Conservation (phyloP, 116 monocot genomes). For the Cymodocea nodosa region DNA sequence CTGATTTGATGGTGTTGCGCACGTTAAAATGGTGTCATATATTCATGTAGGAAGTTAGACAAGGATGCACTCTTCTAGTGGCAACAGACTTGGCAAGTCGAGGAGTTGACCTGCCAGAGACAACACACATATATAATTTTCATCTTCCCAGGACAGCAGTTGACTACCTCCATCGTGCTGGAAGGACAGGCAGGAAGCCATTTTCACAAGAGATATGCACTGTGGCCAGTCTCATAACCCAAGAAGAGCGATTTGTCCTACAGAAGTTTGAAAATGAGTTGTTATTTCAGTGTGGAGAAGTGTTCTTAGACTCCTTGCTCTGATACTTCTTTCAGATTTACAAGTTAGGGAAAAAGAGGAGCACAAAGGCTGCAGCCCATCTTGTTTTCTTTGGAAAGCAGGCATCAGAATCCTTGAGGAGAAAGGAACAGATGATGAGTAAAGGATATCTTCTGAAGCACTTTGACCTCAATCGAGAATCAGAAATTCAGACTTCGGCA, state of each 20-base stretch:
- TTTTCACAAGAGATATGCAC: slow-evolving; percentile 50
- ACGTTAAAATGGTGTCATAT: background rate
- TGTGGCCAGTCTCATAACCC: slow-evolving; percentile 62
- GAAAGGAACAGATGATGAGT: no score
- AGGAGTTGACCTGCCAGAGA: slow-evolving; percentile 91
- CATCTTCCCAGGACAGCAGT: slow-evolving; percentile 67
- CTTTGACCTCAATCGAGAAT: no score
- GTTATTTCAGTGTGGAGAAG: slow-evolving; percentile 56
- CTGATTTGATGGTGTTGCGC: no score
- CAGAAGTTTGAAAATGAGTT: slow-evolving; percentile 83
- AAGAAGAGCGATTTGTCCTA: slow-evolving; percentile 75
- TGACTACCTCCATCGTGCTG: slow-evolving; percentile 87
- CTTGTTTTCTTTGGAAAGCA: no score
- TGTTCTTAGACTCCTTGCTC: background rate
- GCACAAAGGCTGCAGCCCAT: no score
- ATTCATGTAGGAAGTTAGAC: slow-evolving; percentile 48
- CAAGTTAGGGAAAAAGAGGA: no score
- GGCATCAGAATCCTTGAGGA: no score
- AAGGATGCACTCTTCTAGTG: slow-evolving; percentile 60
- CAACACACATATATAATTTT: slow-evolving; percentile 87
- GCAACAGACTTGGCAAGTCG: slow-evolving; percentile 89
- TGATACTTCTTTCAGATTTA: background rate
- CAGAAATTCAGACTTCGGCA: no score
- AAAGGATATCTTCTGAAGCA: no score
- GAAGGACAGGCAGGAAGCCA: slow-evolving; percentile 65